Evolutionary conservation across 2,329 filamentous ascomycete species (phyloP).

Genomic region (Epichloe elymi): DNA sequence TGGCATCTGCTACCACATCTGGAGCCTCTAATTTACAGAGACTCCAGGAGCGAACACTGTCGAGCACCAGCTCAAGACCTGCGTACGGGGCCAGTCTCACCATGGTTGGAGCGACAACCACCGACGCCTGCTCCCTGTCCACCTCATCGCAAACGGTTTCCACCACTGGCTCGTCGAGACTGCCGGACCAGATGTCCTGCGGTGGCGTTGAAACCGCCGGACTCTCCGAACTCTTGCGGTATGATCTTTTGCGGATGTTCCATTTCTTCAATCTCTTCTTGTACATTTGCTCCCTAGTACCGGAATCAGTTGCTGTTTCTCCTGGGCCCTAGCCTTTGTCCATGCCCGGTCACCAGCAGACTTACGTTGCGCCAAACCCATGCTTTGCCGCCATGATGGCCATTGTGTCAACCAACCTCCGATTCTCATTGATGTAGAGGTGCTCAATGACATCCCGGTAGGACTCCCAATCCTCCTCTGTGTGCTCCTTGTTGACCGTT

Average conservation of each 20-base stretch:
- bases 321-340: no score
- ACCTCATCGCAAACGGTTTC: not conserved
- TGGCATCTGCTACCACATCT: slow-evolving; percentile 18
- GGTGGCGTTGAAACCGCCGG: slow-evolving; percentile 4
- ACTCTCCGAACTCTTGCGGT: slow-evolving; percentile 14
- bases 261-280: slow-evolving; percentile 27
- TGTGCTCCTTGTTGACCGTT: slow-evolving; percentile 21
- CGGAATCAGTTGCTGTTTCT: not conserved
- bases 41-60: slow-evolving; percentile 22
- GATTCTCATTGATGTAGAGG: slow-evolving; percentile 22
- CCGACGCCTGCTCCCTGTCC: slow-evolving; percentile 1
- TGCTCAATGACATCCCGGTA: slow-evolving; percentile 19
- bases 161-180: not conserved
- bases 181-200: not conserved
- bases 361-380: slow-evolving; percentile 25
- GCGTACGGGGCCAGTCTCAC: slow-evolving; percentile 15
- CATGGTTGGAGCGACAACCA: slow-evolving; percentile 11
- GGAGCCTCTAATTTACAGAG: slow-evolving; percentile 20
- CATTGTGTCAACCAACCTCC: slow-evolving; percentile 24
- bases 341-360: slow-evolving; percentile 2
- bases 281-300: slow-evolving; percentile 24
- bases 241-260: slow-evolving; percentile 23
- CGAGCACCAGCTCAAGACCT: slow-evolving; percentile 20
- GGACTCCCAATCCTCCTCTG: slow-evolving; percentile 22
- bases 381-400: slow-evolving; percentile 20